Evolutionary conservation across 208 protist species (phyloP).

Genomic region (Leishmania braziliensis): DNA sequence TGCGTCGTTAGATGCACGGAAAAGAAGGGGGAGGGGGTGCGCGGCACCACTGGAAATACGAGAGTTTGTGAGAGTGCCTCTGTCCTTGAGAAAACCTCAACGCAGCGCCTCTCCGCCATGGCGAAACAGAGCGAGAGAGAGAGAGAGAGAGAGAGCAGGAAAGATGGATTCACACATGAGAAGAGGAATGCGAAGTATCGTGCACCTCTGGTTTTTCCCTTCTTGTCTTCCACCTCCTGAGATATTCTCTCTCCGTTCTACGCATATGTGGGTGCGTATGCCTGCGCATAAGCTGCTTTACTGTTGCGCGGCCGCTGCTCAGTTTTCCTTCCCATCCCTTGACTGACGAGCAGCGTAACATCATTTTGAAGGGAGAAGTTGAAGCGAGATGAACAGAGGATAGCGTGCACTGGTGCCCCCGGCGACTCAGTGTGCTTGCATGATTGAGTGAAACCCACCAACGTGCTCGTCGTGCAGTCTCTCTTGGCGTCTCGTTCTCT

Average conservation of each 20-base stretch:
- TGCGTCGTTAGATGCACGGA: not conserved
- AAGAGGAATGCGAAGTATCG: not conserved
- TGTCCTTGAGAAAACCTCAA: not conserved
- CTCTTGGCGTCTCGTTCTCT: not conserved
- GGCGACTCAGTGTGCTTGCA: not conserved
- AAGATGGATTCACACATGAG: not conserved
- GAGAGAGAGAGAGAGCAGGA: not conserved
- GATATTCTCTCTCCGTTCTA: not conserved
- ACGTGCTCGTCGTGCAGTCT: not conserved
- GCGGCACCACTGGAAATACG: not conserved
- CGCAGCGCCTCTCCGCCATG: not conserved
- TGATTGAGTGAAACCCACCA: not conserved
- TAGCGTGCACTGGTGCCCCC: not conserved
- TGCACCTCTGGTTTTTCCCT: not conserved
- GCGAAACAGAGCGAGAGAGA: not conserved
- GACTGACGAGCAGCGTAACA: not conserved
- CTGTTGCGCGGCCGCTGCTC: not conserved
- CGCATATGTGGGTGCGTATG: not conserved
- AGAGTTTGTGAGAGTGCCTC: not conserved
- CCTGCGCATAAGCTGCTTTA: not conserved
- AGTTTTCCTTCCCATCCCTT: not conserved
- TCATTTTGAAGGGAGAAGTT: not conserved
- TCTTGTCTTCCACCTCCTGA: not conserved
- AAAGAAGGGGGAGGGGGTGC: not conserved
- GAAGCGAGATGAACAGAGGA: not conserved